Evolutionary conservation across 805 yeast species (phyloP).

Genomic region (Candida lessepsii): DNA sequence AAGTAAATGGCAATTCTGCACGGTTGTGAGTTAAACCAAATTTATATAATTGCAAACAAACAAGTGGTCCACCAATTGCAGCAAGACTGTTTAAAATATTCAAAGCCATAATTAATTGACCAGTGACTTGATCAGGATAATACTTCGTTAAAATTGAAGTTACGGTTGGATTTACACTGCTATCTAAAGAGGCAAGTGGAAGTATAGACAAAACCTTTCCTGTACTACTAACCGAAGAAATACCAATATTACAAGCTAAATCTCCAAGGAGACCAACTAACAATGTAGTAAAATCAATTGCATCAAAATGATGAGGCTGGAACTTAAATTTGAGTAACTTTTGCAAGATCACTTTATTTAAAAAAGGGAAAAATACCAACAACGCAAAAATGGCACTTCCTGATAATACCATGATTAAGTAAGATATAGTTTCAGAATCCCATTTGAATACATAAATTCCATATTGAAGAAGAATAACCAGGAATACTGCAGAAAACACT

Average conservation of each 20-base stretch:
- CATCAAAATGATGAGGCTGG: slow-evolving; percentile 9
- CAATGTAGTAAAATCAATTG: slow-evolving; percentile 10
- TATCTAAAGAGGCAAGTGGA: slow-evolving; percentile 43
- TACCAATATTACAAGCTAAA: neutral
- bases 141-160: slow-evolving; percentile 60
- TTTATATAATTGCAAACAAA: slow-evolving; percentile 5
- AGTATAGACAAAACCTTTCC: neutral
- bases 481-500: neutral
- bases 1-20: slow-evolving; percentile 8
- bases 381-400: neutral
- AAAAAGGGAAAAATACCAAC: slow-evolving; percentile 7
- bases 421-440: slow-evolving; percentile 7
- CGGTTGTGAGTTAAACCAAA: slow-evolving; percentile 11
- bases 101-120: slow-evolving; percentile 11
- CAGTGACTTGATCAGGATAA: slow-evolving; percentile 35
- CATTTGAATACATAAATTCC: slow-evolving; percentile 4
- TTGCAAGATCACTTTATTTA: slow-evolving; percentile 3
- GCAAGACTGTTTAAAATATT: slow-evolving; percentile 6
- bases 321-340: slow-evolving; percentile 8
- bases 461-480: slow-evolving; percentile 6
- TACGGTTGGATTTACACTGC: slow-evolving; percentile 52
- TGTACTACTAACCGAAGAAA: neutral
- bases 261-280: slow-evolving; percentile 1
- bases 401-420: neutral
- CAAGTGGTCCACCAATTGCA: neutral